These are phyloP conservation scores for Dicorynia guianensis DNA, from an alignment of 306 rosid genomes.

Conservation along the genomic window DNA sequence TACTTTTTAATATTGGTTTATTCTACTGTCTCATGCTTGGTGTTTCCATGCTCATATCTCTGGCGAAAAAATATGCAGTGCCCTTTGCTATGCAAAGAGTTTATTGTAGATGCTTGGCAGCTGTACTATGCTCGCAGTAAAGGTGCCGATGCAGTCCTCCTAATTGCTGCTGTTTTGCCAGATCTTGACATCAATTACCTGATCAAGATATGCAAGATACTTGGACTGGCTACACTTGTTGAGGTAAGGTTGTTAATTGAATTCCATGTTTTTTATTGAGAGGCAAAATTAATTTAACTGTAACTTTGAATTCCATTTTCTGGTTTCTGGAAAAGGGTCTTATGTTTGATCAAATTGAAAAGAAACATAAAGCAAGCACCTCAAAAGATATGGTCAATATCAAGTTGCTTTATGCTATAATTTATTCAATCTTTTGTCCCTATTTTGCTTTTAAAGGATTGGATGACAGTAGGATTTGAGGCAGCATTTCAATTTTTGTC, in stretches of 20 bases:
- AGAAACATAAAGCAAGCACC: background rate
- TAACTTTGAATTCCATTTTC: background rate
- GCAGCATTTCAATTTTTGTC: no score
- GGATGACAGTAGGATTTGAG: no score
- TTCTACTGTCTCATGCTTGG: slow-evolving; percentile 33
- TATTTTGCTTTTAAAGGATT: no score
- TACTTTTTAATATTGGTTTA: slow-evolving; percentile 32
- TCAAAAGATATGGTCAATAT: no score
- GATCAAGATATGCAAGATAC: slow-evolving; percentile 88
- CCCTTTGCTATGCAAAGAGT: slow-evolving; percentile 94
- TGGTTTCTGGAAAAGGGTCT: background rate
- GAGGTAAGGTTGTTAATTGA: slow-evolving; percentile 57
- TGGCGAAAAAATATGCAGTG: slow-evolving; percentile 68
- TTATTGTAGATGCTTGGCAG: slow-evolving; percentile 93
- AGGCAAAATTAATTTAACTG: background rate
- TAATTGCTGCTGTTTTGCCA: slow-evolving; percentile 96
- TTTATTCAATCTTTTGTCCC: background rate
- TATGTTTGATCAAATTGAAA: background rate
- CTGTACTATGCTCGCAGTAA: slow-evolving; percentile 87
- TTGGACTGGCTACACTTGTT: slow-evolving; percentile 79
- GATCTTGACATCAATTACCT: slow-evolving; percentile 90
- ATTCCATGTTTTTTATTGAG: background rate
- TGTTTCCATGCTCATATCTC: slow-evolving; percentile 44
- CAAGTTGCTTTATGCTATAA: background rate
- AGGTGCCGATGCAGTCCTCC: slow-evolving; percentile 97